Conservation (phyloP, 768 basidiomycete genomes). For the Gautieria morchelliformis region DNA sequence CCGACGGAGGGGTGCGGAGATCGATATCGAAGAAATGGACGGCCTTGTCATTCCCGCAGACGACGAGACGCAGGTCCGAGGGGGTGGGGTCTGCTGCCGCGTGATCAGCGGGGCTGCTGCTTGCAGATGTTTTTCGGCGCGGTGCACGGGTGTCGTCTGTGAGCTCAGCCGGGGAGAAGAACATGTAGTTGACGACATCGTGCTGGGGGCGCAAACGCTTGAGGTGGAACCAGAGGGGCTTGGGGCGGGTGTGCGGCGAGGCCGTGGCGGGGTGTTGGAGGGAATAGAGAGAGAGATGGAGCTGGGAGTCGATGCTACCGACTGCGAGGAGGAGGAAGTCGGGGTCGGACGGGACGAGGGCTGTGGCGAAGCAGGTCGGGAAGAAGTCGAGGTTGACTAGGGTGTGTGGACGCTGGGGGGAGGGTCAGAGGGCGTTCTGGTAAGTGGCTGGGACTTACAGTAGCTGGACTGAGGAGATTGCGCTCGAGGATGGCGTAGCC, state of each 20-base stretch:
- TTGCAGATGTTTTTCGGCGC: no score
- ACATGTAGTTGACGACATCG: conserved; percentile 1
- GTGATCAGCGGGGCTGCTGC: no score
- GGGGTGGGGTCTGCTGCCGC: no score
- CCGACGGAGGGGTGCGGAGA: not conserved
- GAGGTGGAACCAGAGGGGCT: not conserved
- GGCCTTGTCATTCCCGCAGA: not conserved
- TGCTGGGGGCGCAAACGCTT: not conserved
- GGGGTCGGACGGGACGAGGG: conserved; percentile 36
- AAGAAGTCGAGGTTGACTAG: conserved; percentile 47
- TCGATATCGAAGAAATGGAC: not conserved
- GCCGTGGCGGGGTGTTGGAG: not conserved
- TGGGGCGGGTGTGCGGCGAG: not conserved
- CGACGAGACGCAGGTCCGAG: conserved; percentile 2
- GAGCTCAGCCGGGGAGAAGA: conserved; percentile 1
- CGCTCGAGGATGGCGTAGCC: conserved; percentile 48
- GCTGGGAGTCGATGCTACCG: conserved; percentile 64
- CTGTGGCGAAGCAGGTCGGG: conserved; percentile 48
- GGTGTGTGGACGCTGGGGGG: conserved; percentile 25
- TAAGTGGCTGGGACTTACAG: conserved; percentile 32
- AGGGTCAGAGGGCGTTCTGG: not conserved
- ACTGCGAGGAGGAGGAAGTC: conserved; percentile 56
- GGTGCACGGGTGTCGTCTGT: conserved; percentile 2
- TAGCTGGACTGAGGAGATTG: conserved; percentile 37
- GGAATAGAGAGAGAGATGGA: conserved; percentile 42